Base-by-base conservation (phyloP, 768 basidiomycete genomes). In the Candolleomyces eurysporus region DNA sequence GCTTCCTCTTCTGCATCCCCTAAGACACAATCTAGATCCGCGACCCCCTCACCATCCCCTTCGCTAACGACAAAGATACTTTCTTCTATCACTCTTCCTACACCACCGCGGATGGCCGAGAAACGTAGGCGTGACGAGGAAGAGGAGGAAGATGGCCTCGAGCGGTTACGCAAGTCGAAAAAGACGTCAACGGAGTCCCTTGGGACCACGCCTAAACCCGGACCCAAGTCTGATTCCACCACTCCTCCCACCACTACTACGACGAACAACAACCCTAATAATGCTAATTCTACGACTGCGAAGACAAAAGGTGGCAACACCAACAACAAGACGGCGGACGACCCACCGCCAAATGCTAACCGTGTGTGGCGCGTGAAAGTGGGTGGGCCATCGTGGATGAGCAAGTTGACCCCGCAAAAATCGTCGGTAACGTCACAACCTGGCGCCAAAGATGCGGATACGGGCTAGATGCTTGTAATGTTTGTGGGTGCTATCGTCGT, bases 41-140 rank as follows among this genome's bases (percentile, higher is more conserved):
- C 43, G 30, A 46, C 45, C 7, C 40, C 36, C 43, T 57, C 48
- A 42, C 40, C 53, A 48, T 57, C 51, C n/a, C 57, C 61, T 7
- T 57, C 48, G 10, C 50, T 21, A 46, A 17, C 6, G 19, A 7
- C 19, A 17, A 46, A 36, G 22, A 73, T 70, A 60, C 64, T 56
- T 11, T 36, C 54, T 1, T 56, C 54, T 17, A 17, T 39, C 22
- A 39, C 39, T 36, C 36, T 56, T 19, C 48, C 79, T 58, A 78
- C 77, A 2, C 73, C 79, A 4, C 75, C 85, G 72, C 82, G 85
- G 49, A 76, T 86, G 55, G 78, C 84, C 22, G 88, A 88, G 69
- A 92, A 93, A 73, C 82, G 91, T 62, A 79, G 86, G 68, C 76
- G 91, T 67, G 83, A 82, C 39, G 86, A 86, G 4, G 91, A 90